A percentile compares a stretch with the other conserved stretches of the same genome.
Conservation (phyloP, 768 basidiomycete species). For the Tylopilus subfusipes region DNA sequence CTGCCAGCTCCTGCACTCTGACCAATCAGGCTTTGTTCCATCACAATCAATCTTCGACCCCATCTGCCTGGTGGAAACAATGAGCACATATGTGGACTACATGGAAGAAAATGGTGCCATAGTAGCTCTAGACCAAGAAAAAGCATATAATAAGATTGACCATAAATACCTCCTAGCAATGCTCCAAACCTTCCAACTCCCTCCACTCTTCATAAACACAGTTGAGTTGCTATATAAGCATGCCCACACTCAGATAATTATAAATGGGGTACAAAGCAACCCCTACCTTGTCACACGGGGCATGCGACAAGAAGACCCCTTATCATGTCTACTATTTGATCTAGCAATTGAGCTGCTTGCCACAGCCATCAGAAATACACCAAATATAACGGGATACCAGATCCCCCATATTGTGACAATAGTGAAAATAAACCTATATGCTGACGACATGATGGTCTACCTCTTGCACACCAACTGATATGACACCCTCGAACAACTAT, state of each 20-base stretch:
- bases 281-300: slow-evolving; percentile 19
- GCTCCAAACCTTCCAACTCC: neutral
- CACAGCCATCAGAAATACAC: neutral
- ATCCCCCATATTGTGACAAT: too few relatives aligned
- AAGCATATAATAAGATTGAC: slow-evolving; percentile 34
- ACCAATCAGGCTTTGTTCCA: slow-evolving; percentile 40
- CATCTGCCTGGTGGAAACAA: slow-evolving; percentile 22
- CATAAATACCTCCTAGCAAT: slow-evolving; percentile 26
- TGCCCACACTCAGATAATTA: neutral
- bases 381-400: neutral
- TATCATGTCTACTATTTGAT: neutral
- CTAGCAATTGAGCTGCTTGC: neutral
- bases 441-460: slow-evolving; percentile 26
- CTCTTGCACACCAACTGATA: slow-evolving; percentile 12
- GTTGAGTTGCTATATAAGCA: neutral
- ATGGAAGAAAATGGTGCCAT: slow-evolving; percentile 28
- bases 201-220: neutral
- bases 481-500: slow-evolving; percentile 19
- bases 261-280: neutral
- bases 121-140: slow-evolving; percentile 37
- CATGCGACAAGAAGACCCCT: slow-evolving; percentile 31
- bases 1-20: slow-evolving; percentile 8
- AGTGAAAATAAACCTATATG: slow-evolving; percentile 21
- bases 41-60: slow-evolving; percentile 31
- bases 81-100: slow-evolving; percentile 17